Evolutionary conservation across 495 filamentous ascomycete species (phyloP).

Genomic region (Aspergillus ostianus): DNA sequence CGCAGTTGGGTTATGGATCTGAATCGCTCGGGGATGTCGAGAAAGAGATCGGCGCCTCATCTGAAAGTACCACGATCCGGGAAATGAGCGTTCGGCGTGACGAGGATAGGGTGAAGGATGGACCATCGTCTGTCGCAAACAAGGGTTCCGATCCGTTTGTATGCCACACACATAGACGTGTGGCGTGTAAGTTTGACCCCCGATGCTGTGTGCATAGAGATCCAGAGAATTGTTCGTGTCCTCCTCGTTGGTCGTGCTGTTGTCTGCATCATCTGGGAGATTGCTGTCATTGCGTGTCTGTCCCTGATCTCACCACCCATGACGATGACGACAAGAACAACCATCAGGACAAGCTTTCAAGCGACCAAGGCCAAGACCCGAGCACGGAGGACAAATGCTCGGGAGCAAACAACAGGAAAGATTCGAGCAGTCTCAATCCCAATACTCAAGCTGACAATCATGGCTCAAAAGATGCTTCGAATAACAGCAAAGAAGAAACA

Average conservation of each 20-base stretch:
- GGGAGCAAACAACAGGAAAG: background rate
- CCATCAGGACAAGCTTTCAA: background rate
- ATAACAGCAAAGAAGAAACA: background rate
- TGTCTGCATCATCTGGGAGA: conserved; percentile 24
- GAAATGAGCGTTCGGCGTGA: conserved; percentile 1
- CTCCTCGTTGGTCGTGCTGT: conserved; percentile 19
- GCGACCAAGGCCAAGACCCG: background rate
- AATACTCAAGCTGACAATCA: background rate
- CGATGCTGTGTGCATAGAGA: conserved; percentile 21
- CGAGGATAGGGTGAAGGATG: background rate
- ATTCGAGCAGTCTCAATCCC: background rate
- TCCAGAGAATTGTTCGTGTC: conserved; percentile 10
- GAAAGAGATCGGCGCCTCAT: background rate
- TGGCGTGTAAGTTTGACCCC: conserved; percentile 15
- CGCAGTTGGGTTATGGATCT: background rate
- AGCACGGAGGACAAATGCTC: background rate
- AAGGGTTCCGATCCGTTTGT: background rate
- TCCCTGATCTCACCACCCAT: background rate
- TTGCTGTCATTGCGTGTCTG: conserved; percentile 18
- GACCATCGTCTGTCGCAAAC: background rate
- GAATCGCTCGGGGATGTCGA: background rate
- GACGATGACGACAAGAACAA: background rate
- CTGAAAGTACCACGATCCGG: background rate
- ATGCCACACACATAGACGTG: conserved; percentile 12
- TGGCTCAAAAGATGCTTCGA: background rate